Percentiles rank a stretch among this genome's conserved stretches.
Conservation (phyloP, 73 alveolate genomes). For the Tetrahymena malaccensis region DNA sequence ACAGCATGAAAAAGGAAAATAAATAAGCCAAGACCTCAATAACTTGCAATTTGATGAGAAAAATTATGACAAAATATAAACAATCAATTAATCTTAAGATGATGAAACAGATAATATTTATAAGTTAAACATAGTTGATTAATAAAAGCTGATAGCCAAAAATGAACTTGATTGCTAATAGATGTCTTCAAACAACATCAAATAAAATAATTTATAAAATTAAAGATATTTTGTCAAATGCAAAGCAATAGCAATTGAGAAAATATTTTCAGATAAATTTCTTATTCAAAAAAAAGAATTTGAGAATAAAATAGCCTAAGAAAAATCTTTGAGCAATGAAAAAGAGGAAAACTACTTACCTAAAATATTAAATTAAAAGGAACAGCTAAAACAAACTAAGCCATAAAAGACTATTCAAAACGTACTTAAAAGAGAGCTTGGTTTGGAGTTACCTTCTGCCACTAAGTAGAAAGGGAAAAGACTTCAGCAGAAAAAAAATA, state of each 20-base stretch:
- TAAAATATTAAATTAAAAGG: background rate
- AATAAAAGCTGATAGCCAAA: background rate
- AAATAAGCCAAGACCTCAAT: too few relatives aligned
- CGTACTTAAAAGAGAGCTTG: background rate
- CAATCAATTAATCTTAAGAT: background rate
- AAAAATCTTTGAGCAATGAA: background rate
- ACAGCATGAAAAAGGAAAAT: too few relatives aligned
- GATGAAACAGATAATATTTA: background rate
- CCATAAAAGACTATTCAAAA: background rate
- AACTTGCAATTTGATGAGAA: background rate
- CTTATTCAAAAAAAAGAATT: background rate
- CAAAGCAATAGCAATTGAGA: background rate
- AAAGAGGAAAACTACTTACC: background rate
- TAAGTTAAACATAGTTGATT: background rate
- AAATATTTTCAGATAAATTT: background rate
- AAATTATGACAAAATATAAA: too few relatives aligned
- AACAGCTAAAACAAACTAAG: background rate
- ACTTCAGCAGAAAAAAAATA: background rate
- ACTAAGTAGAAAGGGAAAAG: background rate
- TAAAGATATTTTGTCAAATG: too few relatives aligned
- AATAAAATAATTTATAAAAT: too few relatives aligned
- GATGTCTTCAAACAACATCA: too few relatives aligned
- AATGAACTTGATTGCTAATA: too few relatives aligned
- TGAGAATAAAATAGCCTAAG: background rate
- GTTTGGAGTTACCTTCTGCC: background rate